Conservation (phyloP, 1,139 yeast species). For the Hanseniaspora uvarum region DNA sequence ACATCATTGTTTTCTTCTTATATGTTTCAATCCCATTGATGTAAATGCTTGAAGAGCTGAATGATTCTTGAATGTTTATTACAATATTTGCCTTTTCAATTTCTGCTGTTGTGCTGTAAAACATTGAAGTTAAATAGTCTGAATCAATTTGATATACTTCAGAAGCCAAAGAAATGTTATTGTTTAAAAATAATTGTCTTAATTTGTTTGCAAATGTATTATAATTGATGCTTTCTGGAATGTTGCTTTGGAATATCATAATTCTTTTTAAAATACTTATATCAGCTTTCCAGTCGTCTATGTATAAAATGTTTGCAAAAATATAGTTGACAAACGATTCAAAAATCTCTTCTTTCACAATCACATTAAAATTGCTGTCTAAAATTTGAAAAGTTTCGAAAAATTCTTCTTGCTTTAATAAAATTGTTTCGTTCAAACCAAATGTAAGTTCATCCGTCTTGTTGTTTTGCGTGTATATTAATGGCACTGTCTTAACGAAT, state of each 20-base stretch:
- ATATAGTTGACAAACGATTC: not conserved
- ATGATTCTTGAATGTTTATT: slow-evolving; percentile 9
- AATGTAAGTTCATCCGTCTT: not conserved
- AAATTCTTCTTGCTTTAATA: not conserved
- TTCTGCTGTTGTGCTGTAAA: not conserved
- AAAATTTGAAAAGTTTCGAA: slow-evolving; percentile 13
- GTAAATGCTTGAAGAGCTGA: not conserved
- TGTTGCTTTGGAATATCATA: slow-evolving; percentile 1
- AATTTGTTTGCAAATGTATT: slow-evolving; percentile 7
- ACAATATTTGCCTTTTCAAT: slow-evolving; percentile 12
- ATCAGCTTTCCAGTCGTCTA: slow-evolving; percentile 8
- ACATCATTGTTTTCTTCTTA: not conserved
- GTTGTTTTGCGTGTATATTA: slow-evolving; percentile 6
- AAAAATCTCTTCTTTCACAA: slow-evolving; percentile 5
- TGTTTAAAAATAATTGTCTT: not conserved
- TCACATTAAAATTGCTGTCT: slow-evolving; percentile 1
- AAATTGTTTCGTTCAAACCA: not conserved
- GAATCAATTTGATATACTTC: slow-evolving; percentile 6
- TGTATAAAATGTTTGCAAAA: not conserved
- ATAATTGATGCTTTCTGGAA: not conserved
- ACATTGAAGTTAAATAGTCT: slow-evolving; percentile 10
- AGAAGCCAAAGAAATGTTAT: not conserved
- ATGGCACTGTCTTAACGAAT: slow-evolving; percentile 9
- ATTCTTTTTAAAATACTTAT: not conserved
- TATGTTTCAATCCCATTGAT: slow-evolving; percentile 8